These are phyloP conservation scores for Boletellus emodensis DNA, from an alignment of 768 basidiomycete species.

Conservation along the genomic window DNA sequence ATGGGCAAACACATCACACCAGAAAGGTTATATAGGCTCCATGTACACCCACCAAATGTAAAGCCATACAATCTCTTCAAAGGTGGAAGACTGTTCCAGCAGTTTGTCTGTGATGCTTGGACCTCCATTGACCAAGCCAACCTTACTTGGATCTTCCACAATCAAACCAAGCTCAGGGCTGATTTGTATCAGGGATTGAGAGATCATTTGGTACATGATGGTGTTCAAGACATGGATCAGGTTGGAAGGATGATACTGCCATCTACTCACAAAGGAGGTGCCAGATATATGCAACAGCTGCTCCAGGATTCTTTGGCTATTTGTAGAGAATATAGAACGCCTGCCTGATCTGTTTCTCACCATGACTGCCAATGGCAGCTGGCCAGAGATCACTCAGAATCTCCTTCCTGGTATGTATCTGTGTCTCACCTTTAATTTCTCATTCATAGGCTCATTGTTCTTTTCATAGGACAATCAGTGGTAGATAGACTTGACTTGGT, in stretches of 20 bases:
- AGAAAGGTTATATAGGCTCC: conserved; percentile 34
- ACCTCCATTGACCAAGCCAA: conserved; percentile 40
- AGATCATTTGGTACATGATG: conserved; percentile 29
- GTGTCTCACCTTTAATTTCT: neutral
- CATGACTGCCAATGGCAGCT: conserved; percentile 49
- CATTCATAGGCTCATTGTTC: neutral
- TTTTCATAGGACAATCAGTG: neutral
- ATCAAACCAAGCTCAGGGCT: conserved; percentile 36
- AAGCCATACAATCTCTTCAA: conserved; percentile 30
- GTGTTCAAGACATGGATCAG: conserved; percentile 23
- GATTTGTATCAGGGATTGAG: conserved; percentile 32
- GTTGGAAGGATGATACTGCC: conserved; percentile 37
- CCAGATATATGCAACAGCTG: conserved; percentile 40
- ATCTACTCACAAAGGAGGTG: conserved; percentile 39
- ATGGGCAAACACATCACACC: neutral
- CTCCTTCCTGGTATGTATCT: conserved; percentile 31
- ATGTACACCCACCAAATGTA: conserved; percentile 1
- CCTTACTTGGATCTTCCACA: conserved; percentile 31
- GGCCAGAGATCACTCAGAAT: conserved; percentile 41
- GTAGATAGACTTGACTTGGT: neutral
- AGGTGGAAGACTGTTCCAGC: conserved; percentile 40
- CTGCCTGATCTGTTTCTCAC: conserved; percentile 49
- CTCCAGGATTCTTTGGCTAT: conserved; percentile 49
- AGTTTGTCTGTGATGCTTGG: conserved; percentile 44
- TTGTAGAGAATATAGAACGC: conserved; percentile 30